Percentiles rank a stretch among this genome's conserved stretches.
These are phyloP conservation scores for Fusarium fujikuroi DNA, from an alignment of 2,329 filamentous ascomycete species.

Conservation along the genomic window DNA sequence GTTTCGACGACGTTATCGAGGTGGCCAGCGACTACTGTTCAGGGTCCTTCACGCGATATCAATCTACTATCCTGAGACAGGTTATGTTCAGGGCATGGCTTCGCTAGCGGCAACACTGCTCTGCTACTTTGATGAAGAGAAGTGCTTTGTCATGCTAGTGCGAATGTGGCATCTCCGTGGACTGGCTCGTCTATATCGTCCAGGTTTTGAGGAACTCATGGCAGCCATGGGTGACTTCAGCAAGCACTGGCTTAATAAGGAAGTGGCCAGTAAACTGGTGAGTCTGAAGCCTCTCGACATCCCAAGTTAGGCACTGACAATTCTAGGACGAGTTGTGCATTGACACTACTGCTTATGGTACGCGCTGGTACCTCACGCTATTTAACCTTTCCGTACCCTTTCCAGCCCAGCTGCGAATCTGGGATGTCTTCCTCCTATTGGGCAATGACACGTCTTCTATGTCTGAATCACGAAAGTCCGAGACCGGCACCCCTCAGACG, in stretches of 20 bases:
- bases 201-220: constrained; percentile 89
- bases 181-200: constrained; percentile 83
- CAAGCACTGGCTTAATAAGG: constrained; percentile 81
- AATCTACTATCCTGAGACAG: constrained; percentile 88
- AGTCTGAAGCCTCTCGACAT: constrained; percentile 50
- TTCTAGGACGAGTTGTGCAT: constrained; percentile 78
- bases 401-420: constrained; percentile 90
- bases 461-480: constrained; percentile 28
- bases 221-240: constrained; percentile 87
- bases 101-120: constrained; percentile 90
- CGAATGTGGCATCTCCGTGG: constrained; percentile 91
- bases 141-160: constrained; percentile 95
- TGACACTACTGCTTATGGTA: constrained; percentile 91
- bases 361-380: constrained; percentile 94
- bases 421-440: constrained; percentile 97
- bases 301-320: constrained; percentile 17
- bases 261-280: constrained; percentile 84
- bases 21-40: constrained; percentile 91
- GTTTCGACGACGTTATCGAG: constrained; percentile 91
- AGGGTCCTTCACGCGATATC: constrained; percentile 91
- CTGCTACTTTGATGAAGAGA: constrained; percentile 97
- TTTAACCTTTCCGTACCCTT: constrained; percentile 99
- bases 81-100: constrained; percentile 98
- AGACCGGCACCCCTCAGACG: constrained; percentile 31
- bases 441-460: constrained; percentile 56